Evolutionary conservation across 495 filamentous ascomycete species (phyloP), one percentile per base, ranked within the genome.

Genomic region (Lichina pygmaea): DNA sequence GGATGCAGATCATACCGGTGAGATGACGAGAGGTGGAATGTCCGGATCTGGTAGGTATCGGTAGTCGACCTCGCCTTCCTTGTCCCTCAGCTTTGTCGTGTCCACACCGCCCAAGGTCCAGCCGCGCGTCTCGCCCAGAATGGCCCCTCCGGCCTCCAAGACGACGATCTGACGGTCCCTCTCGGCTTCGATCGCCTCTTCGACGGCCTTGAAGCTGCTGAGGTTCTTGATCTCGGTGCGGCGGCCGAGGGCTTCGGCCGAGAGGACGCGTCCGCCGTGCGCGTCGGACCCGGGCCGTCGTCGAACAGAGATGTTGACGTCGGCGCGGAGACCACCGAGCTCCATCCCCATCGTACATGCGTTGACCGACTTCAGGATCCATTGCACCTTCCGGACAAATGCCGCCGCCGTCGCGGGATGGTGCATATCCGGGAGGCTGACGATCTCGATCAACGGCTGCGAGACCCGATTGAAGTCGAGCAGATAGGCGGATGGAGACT

Each of bases 31-130:
- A 0, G 91, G 81, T 0, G 68, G 69, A 8, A 99, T 62, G 58
- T 99, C 89, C 2, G 89, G 83, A 57, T 99, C 89, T 0, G 89
- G 89, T 91, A 97, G 95, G 57, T 95, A 97, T 41, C 89, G 68
- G 55, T 97, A 97, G 53, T 97, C 89, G 2, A 95, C 83, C 53
- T 93, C 86, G 38, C 89, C 91, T 54, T 97, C 89, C 59, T 97
- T 97, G 9, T 83, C 85, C 50, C 89, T 70, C 12, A 97, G 58
- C 17, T 72, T 69, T 41, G 62, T 66, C 15, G 78, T 86, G 48
- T 80, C 82, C 43, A 77, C 80, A 37, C 72, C 80, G 0, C 76
- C 77, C 44, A 91, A 66, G 2, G 81, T 79, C 85, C 85, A 99
- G 17, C 91, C 86, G 42, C 89, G 68, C 31, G 89, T 99, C 62